Base-by-base conservation (phyloP, 78 protist genomes). In the Dictyostelium purpureum region DNA sequence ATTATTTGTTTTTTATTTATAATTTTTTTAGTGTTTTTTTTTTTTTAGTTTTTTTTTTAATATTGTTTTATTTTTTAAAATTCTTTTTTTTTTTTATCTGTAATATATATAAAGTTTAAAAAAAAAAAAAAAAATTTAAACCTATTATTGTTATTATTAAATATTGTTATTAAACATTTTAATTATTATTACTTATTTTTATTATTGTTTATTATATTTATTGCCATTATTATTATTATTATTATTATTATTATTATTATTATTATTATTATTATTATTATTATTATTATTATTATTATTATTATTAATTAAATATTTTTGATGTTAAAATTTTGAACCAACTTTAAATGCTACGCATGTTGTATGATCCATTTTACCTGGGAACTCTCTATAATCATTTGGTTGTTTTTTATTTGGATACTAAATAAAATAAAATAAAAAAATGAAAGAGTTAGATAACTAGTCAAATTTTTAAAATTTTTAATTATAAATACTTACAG, bases 331-430 rank as follows among this genome's bases (percentile, higher is more conserved):
- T n/a, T 71, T 47, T 4, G 24, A 57, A 54, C 67, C 70, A 21
- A 83, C 71, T 61, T 83, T 78, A 57, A 70, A 83, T 18, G 90
- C 65, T 26, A 93, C 82, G 31, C 90, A 85, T 24, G 96, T 93
- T 6, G 93, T 81, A 63, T 93, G 95, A 67, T 93, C 96, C 96
- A 93, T 93, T 71, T 93, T 93, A 37, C 96, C 96, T 12, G 96
- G 96, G 43, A 69, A 93, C 33, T 93, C 87, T 78, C 75, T 66
- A 47, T 79, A 79, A 35, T 93, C 96, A 21, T 83, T 65, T 37
- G 91, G 93, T 80, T 77, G 92, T 45, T 77, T 85, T 37, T 82
- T 77, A 67, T 74, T 79, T 38, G 96, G 96, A 12, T 24, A 83
- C 33, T 82, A 52, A 52, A 21, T 21, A 21, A 21, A 52, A 52